phyloP scores from a whole-genome alignment of 2,329 filamentous ascomycete species.

The Paraphoma sp. region DNA sequence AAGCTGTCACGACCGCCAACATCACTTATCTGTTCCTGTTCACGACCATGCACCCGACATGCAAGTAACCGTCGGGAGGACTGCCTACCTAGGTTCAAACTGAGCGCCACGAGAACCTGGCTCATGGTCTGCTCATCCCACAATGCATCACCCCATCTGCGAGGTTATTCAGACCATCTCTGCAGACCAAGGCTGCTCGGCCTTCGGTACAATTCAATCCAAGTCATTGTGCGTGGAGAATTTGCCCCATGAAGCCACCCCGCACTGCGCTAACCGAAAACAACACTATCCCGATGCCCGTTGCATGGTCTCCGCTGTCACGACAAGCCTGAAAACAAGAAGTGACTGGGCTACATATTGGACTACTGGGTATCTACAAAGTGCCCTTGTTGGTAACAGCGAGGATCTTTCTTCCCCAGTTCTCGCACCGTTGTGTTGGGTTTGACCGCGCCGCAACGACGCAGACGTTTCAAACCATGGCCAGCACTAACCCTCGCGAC shows the following conservation, averaged over 20 bases:
- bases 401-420: constrained; percentile 3
- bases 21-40: too few relatives aligned
- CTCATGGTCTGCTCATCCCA: too few relatives aligned
- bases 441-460: constrained; percentile 1
- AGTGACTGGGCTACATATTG: constrained; percentile 31
- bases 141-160: background rate
- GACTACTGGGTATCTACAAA: constrained; percentile 14
- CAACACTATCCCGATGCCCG: constrained; percentile 37
- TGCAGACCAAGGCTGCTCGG: constrained; percentile 3
- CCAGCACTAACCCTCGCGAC: constrained; percentile 28
- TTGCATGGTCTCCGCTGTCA: constrained; percentile 10
- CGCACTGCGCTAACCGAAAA: constrained; percentile 27
- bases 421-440: constrained; percentile 8
- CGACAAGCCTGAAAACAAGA: constrained; percentile 17
- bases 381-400: constrained; percentile 8
- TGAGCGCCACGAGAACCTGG: too few relatives aligned
- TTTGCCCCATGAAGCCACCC: constrained; percentile 20
- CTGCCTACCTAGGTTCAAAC: background rate
- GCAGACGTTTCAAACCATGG: constrained; percentile 4
- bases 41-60: too few relatives aligned
- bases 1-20: too few relatives aligned
- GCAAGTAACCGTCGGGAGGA: too few relatives aligned
- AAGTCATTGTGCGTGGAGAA: constrained; percentile 16
- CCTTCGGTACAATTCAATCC: constrained; percentile 11
- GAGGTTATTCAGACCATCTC: background rate